A percentile compares a stretch with the other conserved stretches of the same genome.
Conservation (phyloP, 768 basidiomycete genomes). For the Tulasnella sp. region DNA sequence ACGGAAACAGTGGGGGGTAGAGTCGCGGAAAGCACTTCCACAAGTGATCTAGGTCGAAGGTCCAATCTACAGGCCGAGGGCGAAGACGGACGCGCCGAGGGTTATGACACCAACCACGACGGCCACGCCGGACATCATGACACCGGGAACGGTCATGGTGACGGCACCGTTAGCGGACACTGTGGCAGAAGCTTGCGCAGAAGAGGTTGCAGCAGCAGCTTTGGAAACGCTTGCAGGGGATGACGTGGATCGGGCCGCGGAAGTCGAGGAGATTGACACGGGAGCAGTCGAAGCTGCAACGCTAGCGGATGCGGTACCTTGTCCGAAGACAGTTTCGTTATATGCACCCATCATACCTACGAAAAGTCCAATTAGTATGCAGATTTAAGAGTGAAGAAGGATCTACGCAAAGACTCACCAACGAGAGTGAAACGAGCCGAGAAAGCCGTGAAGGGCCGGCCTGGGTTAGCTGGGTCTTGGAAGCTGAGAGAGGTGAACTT, state of each 20-base stretch:
- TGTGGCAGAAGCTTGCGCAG: not conserved
- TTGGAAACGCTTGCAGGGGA: not conserved
- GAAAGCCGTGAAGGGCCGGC: slow-evolving; percentile 31
- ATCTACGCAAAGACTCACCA: not conserved
- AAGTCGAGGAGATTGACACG: not conserved
- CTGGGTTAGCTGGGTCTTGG: slow-evolving; percentile 28
- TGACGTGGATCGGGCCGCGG: not conserved
- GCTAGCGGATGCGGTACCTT: slow-evolving; percentile 24
- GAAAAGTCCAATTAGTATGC: too few relatives aligned
- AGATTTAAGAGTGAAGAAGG: too few relatives aligned
- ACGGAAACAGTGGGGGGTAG: not conserved
- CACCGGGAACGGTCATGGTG: not conserved
- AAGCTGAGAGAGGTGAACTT: slow-evolving; percentile 30
- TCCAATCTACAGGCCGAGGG: not conserved
- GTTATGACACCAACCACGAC: not conserved
- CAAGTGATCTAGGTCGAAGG: not conserved
- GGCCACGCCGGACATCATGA: not conserved
- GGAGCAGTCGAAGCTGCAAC: not conserved
- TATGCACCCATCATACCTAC: slow-evolving; percentile 31
- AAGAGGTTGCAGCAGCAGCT: not conserved
- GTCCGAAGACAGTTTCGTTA: slow-evolving; percentile 28
- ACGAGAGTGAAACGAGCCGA: slow-evolving; percentile 31
- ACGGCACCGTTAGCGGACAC: not conserved
- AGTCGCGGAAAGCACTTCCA: not conserved
- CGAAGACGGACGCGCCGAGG: not conserved